Conservation (phyloP, 352 stramenopile genomes). For the Phytophthora idaei region DNA sequence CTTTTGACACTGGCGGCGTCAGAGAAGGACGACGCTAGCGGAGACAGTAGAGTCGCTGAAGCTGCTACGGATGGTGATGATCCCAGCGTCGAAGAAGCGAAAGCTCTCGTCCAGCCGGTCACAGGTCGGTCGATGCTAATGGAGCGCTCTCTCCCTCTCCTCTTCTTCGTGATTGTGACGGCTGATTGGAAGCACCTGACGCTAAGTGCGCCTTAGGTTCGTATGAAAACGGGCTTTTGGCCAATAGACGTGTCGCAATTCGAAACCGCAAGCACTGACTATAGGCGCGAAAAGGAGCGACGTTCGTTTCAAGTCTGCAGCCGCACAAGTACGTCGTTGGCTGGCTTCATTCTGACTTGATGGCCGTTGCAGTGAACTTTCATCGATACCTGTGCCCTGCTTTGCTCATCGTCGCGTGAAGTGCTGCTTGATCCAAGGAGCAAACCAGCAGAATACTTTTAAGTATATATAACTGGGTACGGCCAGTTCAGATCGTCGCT, state of each 20-base stretch:
- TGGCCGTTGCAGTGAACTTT: background rate
- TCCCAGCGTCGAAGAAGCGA: slow-evolving; percentile 7
- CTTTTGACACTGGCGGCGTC: slow-evolving; percentile 6
- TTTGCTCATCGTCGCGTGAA: background rate
- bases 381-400: background rate
- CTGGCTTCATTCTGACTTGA: slow-evolving; percentile 7
- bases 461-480: too few species aligned
- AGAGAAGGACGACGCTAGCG: slow-evolving; percentile 1
- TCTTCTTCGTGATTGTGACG: slow-evolving; percentile 16
- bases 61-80: slow-evolving; percentile 10
- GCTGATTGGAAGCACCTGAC: background rate
- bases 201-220: slow-evolving; percentile 5
- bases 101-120: slow-evolving; percentile 10
- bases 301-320: background rate
- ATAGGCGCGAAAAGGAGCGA: slow-evolving; percentile 9
- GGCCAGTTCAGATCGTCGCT: too few species aligned
- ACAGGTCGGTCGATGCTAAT: slow-evolving; percentile 3
- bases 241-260: slow-evolving; percentile 9
- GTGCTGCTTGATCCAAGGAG: background rate
- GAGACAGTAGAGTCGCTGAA: slow-evolving; percentile 15
- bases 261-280: slow-evolving; percentile 12
- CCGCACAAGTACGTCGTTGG: background rate
- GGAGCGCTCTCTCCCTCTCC: slow-evolving; percentile 19
- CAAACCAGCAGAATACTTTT: too few species aligned
- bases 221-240: slow-evolving; percentile 3